These are phyloP conservation scores for Cystobasidium tubakii DNA, from an alignment of 768 basidiomycete species.

Conservation along the genomic window DNA sequence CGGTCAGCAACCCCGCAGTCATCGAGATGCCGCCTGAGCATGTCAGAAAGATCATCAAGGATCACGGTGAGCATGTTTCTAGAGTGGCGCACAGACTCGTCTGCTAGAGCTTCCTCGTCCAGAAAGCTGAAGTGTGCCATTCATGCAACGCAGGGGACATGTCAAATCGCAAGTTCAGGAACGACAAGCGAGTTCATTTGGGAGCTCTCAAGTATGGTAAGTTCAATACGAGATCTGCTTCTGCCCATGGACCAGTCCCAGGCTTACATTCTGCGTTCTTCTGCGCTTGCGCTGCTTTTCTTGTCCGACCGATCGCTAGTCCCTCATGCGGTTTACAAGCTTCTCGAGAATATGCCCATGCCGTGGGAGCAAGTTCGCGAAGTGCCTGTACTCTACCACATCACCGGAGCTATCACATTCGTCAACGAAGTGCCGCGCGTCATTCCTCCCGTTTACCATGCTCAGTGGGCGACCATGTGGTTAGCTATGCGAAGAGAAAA, in stretches of 20 bases:
- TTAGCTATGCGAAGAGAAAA: slow-evolving; percentile 98
- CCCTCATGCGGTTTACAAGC: slow-evolving; percentile 97
- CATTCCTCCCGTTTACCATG: slow-evolving; percentile 95
- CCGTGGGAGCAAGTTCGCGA: slow-evolving; percentile 78
- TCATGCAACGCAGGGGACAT: slow-evolving; percentile 64
- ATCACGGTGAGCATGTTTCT: slow-evolving; percentile 55
- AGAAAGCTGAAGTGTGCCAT: not conserved
- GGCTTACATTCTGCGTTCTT: not conserved
- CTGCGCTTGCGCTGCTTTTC: not conserved
- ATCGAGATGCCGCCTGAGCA: slow-evolving; percentile 72
- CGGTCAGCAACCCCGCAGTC: slow-evolving; percentile 60
- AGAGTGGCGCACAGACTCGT: not conserved
- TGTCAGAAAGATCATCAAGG: slow-evolving; percentile 98
- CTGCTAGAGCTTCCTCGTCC: not conserved
- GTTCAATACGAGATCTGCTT: not conserved
- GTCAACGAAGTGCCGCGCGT: slow-evolving; percentile 97
- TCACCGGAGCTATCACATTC: slow-evolving; percentile 98
- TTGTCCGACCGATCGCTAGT: slow-evolving; percentile 51
- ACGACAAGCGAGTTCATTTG: slow-evolving; percentile 98
- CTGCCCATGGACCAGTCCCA: not conserved
- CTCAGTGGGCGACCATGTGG: slow-evolving; percentile 99
- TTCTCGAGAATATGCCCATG: slow-evolving; percentile 80
- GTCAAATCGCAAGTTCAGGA: slow-evolving; percentile 98
- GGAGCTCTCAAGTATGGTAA: slow-evolving; percentile 64
- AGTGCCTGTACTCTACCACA: slow-evolving; percentile 96